phyloP scores from a whole-genome alignment of 2,329 filamentous ascomycete species.

The Berkeleyomyces rouxiae region DNA sequence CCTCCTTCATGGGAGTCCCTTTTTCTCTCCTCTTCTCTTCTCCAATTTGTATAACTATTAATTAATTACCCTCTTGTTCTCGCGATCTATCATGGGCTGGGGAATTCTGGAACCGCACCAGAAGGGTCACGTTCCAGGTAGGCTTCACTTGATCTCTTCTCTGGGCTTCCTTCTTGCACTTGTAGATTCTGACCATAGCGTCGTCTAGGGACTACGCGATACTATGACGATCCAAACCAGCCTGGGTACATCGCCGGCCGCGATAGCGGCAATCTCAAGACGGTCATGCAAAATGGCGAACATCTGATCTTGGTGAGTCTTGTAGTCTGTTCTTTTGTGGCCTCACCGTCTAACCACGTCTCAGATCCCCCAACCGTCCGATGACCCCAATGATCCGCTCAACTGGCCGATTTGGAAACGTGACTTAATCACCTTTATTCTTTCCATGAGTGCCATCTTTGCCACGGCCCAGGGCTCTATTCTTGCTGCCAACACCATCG shows the following conservation, averaged over 20 bases:
- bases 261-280: conserved; percentile 40
- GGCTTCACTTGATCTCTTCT: background rate
- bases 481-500: conserved; percentile 74
- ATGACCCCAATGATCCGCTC: conserved; percentile 80
- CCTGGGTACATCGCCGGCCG: conserved; percentile 27
- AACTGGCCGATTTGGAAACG: conserved; percentile 75
- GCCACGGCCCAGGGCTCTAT: conserved; percentile 73
- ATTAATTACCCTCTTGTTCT: background rate
- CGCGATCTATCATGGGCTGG: conserved; percentile 28
- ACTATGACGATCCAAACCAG: conserved; percentile 42
- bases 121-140: conserved; percentile 60
- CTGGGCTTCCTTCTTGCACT: conserved; percentile 13
- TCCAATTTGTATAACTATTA: background rate
- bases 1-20: background rate
- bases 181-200: background rate
- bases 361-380: conserved; percentile 62
- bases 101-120: conserved; percentile 54
- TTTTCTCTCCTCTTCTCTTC: background rate
- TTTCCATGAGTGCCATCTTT: conserved; percentile 68
- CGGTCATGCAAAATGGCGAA: conserved; percentile 46
- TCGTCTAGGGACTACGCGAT: conserved; percentile 39
- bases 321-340: background rate
- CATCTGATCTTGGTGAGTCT: conserved; percentile 56
- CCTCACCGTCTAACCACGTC: background rate
- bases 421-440: conserved; percentile 60